Evolutionary conservation across 441 rosid species (phyloP).

Genomic region (Erodium trifolium): DNA sequence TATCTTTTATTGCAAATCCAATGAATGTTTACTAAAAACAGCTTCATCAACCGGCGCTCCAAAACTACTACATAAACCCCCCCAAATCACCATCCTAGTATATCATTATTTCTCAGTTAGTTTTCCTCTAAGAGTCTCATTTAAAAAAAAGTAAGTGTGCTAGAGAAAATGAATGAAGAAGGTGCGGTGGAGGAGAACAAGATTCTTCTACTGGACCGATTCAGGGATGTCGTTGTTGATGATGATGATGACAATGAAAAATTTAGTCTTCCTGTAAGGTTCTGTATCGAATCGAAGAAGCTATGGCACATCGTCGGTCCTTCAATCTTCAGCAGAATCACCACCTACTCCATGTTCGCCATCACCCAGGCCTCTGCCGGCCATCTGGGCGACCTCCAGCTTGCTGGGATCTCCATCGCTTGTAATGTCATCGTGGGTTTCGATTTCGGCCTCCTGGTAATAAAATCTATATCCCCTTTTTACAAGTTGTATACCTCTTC

Average conservation of each 20-base stretch:
- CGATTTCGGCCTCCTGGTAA: slow-evolving; percentile 71
- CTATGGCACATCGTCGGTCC: slow-evolving; percentile 81
- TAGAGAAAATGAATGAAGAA: too few species aligned
- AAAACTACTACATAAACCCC: too few species aligned
- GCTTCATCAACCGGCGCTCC: too few species aligned
- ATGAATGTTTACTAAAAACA: too few species aligned
- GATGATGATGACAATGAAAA: slow-evolving; percentile 14
- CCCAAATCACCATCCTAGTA: too few species aligned
- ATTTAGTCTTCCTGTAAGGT: slow-evolving; percentile 23
- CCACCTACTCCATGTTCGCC: slow-evolving; percentile 63
- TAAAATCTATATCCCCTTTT: background rate
- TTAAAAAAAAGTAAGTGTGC: too few species aligned
- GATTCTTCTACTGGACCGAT: slow-evolving; percentile 28
- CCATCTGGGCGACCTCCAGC: slow-evolving; percentile 73
- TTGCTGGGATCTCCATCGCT: slow-evolving; percentile 69
- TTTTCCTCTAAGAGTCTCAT: too few species aligned
- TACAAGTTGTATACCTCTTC: background rate
- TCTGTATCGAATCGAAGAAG: slow-evolving; percentile 64
- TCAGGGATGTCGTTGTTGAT: background rate
- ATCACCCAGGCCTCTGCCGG: slow-evolving; percentile 53
- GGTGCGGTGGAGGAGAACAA: slow-evolving; percentile 30
- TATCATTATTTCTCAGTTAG: too few species aligned
- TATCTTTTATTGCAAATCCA: too few species aligned
- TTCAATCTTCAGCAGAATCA: slow-evolving; percentile 57
- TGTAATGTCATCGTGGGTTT: slow-evolving; percentile 61